Base-by-base conservation (phyloP, 2,329 filamentous ascomycete genomes). In the Claviceps paspali region DNA sequence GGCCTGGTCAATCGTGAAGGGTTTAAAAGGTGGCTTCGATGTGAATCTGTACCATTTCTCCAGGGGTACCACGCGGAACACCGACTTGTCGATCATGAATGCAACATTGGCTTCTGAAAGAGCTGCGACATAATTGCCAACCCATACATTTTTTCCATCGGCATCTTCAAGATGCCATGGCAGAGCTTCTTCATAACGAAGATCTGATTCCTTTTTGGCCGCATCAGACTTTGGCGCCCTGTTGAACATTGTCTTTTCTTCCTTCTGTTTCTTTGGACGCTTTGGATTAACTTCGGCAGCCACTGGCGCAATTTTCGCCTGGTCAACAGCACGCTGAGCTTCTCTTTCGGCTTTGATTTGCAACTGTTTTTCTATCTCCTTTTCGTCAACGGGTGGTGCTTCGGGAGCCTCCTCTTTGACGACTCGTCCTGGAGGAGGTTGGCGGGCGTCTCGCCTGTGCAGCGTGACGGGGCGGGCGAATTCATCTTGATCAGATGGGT, bases 111-210 rank as follows among this genome's bases (percentile, higher is more conserved):
- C 78, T 49, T 88, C 79, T 0, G 88, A 94, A 27, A 96, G 69
- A 14, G 86, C 83, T 19, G 82, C 81, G 49, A 96, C 82, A 49
- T 96, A 95, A 39, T 79, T 82, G 31, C 87, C 91, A 24, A 91
- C 79, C 85, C 87, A 96, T 3, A 83, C 82, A 49, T 94, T 88
- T 56, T 88, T 94, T 45, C 86, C 85, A 51, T 98, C 88, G 29
- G 87, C 92, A 55, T 98, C 91, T 54, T 98, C 91, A 26, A 98
- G 60, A 55, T 95, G 87, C 91, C 91, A 98, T 5, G 91, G 91
- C 35, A 95, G 65, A 4, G 88, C 85, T 57, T 98, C 91, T 55
- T 96, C 91, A 47, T 96, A 98, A 44, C 87, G 80, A 60, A 75
- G 76, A 39, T 75, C 73, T 0, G 68, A 67, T 40, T 76, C 70